Evolutionary conservation across 805 yeast species (phyloP).

Genomic region (Metschnikowia noctiluminum): DNA sequence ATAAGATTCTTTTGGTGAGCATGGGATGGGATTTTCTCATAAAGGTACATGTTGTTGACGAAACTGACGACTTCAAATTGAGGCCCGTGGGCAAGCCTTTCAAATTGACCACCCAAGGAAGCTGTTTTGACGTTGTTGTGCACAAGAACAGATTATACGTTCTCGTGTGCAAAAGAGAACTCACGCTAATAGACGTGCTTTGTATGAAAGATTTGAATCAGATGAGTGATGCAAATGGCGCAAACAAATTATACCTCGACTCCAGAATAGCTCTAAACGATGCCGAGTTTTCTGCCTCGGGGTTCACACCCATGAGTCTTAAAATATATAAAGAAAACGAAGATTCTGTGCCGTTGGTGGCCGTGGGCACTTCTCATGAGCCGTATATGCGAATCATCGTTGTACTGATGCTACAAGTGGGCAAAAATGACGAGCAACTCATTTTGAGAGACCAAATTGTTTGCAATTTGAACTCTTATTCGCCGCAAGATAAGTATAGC

Average conservation of each 20-base stretch:
- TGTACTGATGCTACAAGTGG: conserved; percentile 39
- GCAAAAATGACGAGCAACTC: background rate
- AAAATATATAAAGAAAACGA: conserved; percentile 16
- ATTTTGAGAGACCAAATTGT: conserved; percentile 24
- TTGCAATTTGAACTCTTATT: conserved; percentile 39
- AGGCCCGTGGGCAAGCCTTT: conserved; percentile 16
- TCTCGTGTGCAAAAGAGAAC: conserved; percentile 57
- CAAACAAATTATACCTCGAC: conserved; percentile 20
- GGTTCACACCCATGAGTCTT: conserved; percentile 57
- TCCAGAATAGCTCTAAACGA: conserved; percentile 61
- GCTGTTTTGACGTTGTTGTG: conserved; percentile 43
- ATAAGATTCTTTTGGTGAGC: conserved; percentile 42
- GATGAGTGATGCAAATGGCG: background rate
- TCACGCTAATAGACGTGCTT: conserved; percentile 53
- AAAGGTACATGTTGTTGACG: conserved; percentile 31
- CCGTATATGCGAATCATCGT: conserved; percentile 73
- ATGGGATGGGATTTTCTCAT: conserved; percentile 59
- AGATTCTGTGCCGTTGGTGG: conserved; percentile 33
- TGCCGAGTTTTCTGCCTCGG: conserved; percentile 64
- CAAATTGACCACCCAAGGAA: conserved; percentile 49
- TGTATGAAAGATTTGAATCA: conserved; percentile 7
- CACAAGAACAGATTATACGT: conserved; percentile 34
- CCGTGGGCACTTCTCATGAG: conserved; percentile 71
- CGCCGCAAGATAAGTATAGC: conserved; percentile 71
- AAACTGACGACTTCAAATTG: conserved; percentile 5